phyloP scores from a whole-genome alignment of 768 basidiomycete species.

The Trametes cingulata region DNA sequence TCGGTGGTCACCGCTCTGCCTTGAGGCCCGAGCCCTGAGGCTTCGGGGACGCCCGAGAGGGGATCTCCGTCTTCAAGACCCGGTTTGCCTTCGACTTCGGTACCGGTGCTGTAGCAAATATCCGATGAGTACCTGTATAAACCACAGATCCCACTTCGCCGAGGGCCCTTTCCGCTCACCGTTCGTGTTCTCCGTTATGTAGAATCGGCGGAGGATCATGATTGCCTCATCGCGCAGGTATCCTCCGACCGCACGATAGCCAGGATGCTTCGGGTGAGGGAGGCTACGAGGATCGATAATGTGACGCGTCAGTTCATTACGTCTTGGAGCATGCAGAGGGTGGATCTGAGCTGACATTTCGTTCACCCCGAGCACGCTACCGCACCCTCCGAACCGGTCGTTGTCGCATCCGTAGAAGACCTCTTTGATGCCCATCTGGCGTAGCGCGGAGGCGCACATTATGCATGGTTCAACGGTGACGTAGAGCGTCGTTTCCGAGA shows the following conservation, averaged over 20 bases:
- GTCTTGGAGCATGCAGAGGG: neutral
- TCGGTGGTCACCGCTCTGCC: too few species aligned
- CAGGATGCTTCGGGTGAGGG: conserved; percentile 68
- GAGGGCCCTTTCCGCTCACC: conserved; percentile 48
- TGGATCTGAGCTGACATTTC: conserved; percentile 49
- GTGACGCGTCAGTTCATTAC: neutral
- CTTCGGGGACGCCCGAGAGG: conserved; percentile 17
- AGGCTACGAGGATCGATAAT: conserved; percentile 49
- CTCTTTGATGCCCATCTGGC: conserved; percentile 88
- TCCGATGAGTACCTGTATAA: neutral
- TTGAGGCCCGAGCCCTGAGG: neutral
- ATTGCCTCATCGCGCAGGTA: conserved; percentile 55
- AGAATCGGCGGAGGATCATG: conserved; percentile 60
- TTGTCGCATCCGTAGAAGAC: conserved; percentile 95
- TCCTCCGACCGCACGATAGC: conserved; percentile 67
- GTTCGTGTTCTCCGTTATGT: conserved; percentile 88
- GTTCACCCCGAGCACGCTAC: conserved; percentile 90
- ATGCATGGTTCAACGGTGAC: conserved; percentile 99
- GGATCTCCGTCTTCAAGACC: conserved; percentile 81
- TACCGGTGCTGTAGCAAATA: conserved; percentile 63
- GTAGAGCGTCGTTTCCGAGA: conserved; percentile 82
- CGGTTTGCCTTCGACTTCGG: conserved; percentile 89
- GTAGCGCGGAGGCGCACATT: conserved; percentile 96
- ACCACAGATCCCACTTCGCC: neutral
- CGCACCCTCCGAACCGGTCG: conserved; percentile 96